Evolutionary conservation across 495 filamentous ascomycete genomes (phyloP), one percentile per base, ranked within the genome.

Genomic region (Neurospora sp.): DNA sequence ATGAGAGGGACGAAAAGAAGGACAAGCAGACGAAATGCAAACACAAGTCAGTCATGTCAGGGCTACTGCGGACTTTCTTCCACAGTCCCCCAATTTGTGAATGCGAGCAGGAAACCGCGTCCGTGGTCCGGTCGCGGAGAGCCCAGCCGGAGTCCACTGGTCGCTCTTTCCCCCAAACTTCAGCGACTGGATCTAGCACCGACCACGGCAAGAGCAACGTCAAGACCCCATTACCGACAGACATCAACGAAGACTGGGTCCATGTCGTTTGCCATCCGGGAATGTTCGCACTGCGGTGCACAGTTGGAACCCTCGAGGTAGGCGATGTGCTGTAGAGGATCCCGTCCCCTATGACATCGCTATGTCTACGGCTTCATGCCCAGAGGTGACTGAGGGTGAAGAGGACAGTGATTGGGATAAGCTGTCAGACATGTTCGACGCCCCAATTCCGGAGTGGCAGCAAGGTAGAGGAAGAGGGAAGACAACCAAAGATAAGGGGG

Each of bases 221-320:
- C 18, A 4, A 9, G 0, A 0, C 7, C 0, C 0, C 42, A n/a
- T 12, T 9, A 3, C 8, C 46, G 3, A 2, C 1, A 1, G 1
- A 23, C 4, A 27, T 54, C 4, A 9, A 54, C 0, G 20, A 54
- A 0, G 11, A 54, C 20, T 54, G 6, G 0, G 1, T 23, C 10
- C 9, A 54, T 4, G 20, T 54, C 3, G 10, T 2, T 2, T 10
- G 20, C 46, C 46, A 54, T 54, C 46, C 20, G 1, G 46, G 46
- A 2, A 54, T 54, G 46, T 54, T 6, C 12, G 20, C 20, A 9
- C 46, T 54, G 20, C 46, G 20, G n/a, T 27, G 20, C 4, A 23
- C 11, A 6, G 9, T n/a, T 54, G n/a, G 10, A 54, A 54, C 1
- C 46, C n/a, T n/a, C n/a, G n/a, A n/a, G n/a, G 2, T 0, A 20